Percentiles rank a stretch among this genome's conserved stretches.
Evolutionary conservation across 2,329 filamentous ascomycete genomes (phyloP).

Genomic region (Fusarium nodosum): DNA sequence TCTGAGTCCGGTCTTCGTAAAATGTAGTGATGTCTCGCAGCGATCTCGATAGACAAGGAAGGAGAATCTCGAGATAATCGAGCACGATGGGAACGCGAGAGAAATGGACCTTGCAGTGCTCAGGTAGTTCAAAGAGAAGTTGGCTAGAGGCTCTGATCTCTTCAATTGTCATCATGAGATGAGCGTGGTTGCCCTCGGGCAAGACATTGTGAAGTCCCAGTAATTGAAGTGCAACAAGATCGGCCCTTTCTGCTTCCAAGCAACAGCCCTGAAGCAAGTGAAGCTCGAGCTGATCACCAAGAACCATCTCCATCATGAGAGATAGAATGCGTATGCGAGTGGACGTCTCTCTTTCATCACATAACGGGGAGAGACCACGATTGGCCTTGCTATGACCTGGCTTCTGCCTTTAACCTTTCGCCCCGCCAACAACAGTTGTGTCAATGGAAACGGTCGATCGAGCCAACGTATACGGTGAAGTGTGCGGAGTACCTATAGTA

Average conservation of each 20-base stretch:
- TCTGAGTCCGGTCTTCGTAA: conserved; percentile 64
- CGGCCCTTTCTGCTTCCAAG: conserved; percentile 66
- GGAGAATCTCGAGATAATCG: conserved; percentile 68
- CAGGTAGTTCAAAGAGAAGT: conserved; percentile 67
- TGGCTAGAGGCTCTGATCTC: conserved; percentile 61
- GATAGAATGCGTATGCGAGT: conserved; percentile 26
- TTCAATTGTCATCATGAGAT: conserved; percentile 63
- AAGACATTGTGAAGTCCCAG: conserved; percentile 64
- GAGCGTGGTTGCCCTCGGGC: conserved; percentile 59
- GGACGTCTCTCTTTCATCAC: conserved; percentile 40
- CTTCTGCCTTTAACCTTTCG: not conserved
- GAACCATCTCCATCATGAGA: conserved; percentile 52
- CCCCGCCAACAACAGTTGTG: conserved; percentile 12
- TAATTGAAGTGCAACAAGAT: conserved; percentile 62
- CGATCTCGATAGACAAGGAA: conserved; percentile 68
- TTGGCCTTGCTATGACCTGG: conserved; percentile 15
- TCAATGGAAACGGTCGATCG: conserved; percentile 32
- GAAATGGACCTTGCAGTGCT: conserved; percentile 66
- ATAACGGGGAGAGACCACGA: conserved; percentile 27
- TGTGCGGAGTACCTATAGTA: conserved; percentile 12
- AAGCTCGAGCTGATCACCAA: conserved; percentile 49
- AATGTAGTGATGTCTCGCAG: conserved; percentile 66
- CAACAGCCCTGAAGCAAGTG: conserved; percentile 67
- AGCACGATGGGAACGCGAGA: conserved; percentile 64
- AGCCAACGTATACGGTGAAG: conserved; percentile 39